phyloP scores from a whole-genome alignment of 257 asterid species.

The Datura wrightii region DNA sequence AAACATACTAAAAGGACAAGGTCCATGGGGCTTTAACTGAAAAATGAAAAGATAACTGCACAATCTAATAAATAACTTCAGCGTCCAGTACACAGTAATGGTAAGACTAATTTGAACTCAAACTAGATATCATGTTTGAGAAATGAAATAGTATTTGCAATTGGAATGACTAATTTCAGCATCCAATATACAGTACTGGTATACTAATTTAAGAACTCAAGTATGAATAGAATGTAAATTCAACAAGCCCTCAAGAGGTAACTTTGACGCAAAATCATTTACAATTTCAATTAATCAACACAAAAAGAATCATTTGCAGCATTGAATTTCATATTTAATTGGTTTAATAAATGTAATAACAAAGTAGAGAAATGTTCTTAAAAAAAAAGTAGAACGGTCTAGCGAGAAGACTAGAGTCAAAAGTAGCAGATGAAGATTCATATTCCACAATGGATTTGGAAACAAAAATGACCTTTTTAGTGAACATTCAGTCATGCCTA shows the following conservation, averaged over 20 bases:
- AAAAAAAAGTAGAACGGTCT: neutral
- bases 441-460: neutral
- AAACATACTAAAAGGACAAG: neutral
- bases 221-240: neutral
- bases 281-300: neutral
- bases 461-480: neutral
- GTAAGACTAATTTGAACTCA: neutral
- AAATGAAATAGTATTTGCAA: neutral
- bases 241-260: neutral
- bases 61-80: neutral
- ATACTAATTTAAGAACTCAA: neutral
- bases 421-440: neutral
- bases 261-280: neutral
- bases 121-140: neutral
- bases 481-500: neutral
- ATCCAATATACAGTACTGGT: neutral
- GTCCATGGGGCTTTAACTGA: neutral
- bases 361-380: neutral
- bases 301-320: neutral
- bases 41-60: neutral
- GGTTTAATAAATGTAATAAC: neutral
- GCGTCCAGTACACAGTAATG: neutral
- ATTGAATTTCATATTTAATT: neutral
- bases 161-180: neutral
- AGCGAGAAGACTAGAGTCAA: neutral